phyloP scores from a whole-genome alignment of 225 moss, liverwort and hornwort species.

The Asterella californica region DNA sequence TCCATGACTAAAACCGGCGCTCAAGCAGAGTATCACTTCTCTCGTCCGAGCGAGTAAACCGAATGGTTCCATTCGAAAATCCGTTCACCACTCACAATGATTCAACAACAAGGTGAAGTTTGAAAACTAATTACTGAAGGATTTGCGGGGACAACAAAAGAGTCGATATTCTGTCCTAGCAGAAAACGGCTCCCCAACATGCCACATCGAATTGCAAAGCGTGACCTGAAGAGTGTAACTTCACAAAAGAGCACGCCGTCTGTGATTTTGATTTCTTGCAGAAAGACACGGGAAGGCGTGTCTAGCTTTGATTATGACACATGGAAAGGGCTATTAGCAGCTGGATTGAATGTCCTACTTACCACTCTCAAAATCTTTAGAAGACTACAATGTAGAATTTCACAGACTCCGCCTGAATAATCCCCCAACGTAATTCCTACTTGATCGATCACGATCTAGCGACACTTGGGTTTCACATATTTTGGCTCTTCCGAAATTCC shows the following conservation, averaged over 20 bases:
- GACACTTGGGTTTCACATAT: neutral
- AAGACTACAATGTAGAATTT: neutral
- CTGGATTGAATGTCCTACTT: slow-evolving; percentile 8
- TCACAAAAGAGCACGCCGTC: neutral
- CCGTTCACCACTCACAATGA: neutral
- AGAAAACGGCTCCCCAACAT: neutral
- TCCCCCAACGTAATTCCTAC: neutral
- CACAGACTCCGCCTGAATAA: neutral
- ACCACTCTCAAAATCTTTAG: neutral
- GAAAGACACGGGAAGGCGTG: neutral
- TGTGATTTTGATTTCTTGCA: neutral
- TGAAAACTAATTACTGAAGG: too few relatives aligned
- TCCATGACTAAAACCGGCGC: too few relatives aligned
- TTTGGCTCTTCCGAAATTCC: neutral
- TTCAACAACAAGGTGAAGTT: neutral
- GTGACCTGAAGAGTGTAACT: neutral
- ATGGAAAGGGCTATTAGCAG: neutral
- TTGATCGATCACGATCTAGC: neutral
- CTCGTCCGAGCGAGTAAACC: neutral
- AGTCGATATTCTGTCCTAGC: neutral
- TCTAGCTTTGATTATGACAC: neutral
- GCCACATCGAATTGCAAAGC: neutral
- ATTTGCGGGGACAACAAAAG: neutral
- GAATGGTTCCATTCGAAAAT: neutral
- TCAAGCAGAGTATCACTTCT: too few relatives aligned